phyloP scores from a whole-genome alignment of 371 early-diverging fungal genomes.

The Sporodiniella umbellata region DNA sequence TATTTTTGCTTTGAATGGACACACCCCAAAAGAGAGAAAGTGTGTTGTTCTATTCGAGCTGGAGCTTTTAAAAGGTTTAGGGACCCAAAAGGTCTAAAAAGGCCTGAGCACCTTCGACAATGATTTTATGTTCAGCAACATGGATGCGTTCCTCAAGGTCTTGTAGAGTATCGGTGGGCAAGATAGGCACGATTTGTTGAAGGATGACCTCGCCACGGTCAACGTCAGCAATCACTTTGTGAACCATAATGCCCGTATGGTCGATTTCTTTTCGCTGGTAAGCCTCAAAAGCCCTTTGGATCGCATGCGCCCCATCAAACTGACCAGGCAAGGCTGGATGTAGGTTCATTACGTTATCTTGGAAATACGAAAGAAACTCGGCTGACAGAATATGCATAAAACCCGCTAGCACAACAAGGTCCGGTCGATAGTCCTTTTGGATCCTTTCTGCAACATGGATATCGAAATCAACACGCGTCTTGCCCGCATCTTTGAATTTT shows the following conservation, averaged over 20 bases:
- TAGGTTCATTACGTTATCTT: constrained; percentile 79
- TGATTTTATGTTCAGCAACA: constrained; percentile 77
- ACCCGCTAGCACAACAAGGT: constrained; percentile 91
- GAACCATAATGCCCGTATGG: constrained; percentile 95
- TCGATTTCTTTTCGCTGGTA: constrained; percentile 70
- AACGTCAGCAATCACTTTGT: constrained; percentile 92
- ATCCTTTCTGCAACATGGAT: constrained; percentile 76
- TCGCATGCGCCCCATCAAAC: constrained; percentile 94
- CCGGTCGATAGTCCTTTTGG: constrained; percentile 53
- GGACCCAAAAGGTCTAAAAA: constrained; percentile 29
- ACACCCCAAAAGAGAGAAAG: too few relatives aligned
- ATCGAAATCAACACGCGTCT: constrained; percentile 87
- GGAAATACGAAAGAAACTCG: constrained; percentile 74
- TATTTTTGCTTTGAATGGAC: too few relatives aligned
- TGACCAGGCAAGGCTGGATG: constrained; percentile 96
- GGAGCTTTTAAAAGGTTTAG: too few relatives aligned
- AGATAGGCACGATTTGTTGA: constrained; percentile 72
- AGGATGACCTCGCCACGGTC: constrained; percentile 91
- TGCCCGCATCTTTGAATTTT: constrained; percentile 74
- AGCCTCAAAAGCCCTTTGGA: constrained; percentile 89
- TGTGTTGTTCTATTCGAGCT: too few relatives aligned
- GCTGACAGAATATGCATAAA: constrained; percentile 96
- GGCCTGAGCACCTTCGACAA: constrained; percentile 64
- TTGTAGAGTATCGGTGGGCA: constrained; percentile 72
- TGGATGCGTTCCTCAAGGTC: constrained; percentile 87